Evolutionary conservation across 495 filamentous ascomycete genomes (phyloP).

Genomic region (Penicillium bovifimosum): DNA sequence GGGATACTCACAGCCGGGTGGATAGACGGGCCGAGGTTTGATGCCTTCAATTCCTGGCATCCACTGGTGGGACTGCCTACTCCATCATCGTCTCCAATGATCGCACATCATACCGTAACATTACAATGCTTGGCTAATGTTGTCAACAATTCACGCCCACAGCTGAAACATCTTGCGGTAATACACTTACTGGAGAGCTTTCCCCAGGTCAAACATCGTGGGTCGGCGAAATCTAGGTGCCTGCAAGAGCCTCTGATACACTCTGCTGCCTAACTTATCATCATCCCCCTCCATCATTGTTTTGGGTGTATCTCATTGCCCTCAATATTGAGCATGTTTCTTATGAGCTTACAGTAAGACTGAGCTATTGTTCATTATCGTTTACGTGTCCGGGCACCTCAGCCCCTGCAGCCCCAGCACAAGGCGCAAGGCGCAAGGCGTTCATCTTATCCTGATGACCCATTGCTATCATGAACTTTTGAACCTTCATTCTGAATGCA

Average conservation of each 20-base stretch:
- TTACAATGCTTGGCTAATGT: neutral
- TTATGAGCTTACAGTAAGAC: constrained; percentile 2
- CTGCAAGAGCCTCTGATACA: neutral
- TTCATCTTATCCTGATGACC: constrained; percentile 6
- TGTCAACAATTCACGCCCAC: no score
- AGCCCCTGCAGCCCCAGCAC: constrained; percentile 9
- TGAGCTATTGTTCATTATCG: neutral
- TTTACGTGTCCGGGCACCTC: neutral
- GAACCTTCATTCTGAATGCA: neutral
- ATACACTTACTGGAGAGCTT: neutral
- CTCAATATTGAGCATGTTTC: neutral
- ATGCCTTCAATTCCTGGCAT: neutral
- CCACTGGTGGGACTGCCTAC: neutral
- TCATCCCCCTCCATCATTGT: neutral
- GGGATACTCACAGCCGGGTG: constrained; percentile 1
- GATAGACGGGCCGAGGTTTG: neutral
- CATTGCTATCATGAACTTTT: neutral
- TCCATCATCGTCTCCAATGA: neutral
- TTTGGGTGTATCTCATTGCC: neutral
- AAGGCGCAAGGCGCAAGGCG: constrained; percentile 8
- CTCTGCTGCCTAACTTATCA: no score
- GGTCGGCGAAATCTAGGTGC: constrained; percentile 7
- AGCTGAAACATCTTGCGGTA: neutral
- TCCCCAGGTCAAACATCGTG: neutral
- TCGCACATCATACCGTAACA: neutral